Evolutionary conservation across 2,329 filamentous ascomycete species (phyloP).

Genomic region (Metarhizium rileyi): DNA sequence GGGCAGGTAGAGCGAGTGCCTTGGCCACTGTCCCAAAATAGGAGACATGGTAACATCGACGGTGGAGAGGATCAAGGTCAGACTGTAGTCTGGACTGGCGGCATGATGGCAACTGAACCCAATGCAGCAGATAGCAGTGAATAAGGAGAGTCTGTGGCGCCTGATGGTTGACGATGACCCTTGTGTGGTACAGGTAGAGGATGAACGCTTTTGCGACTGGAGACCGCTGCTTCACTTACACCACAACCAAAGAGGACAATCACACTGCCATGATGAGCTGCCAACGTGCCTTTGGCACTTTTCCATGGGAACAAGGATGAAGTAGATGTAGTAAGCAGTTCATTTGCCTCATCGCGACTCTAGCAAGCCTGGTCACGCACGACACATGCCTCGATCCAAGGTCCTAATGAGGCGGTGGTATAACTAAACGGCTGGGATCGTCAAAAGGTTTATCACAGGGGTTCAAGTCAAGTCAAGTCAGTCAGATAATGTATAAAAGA

Average conservation of each 20-base stretch:
- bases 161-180: slow-evolving; percentile 16
- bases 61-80: slow-evolving; percentile 22
- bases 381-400: slow-evolving; percentile 25
- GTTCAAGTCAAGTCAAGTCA: slow-evolving; percentile 21
- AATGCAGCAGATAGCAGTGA: slow-evolving; percentile 19
- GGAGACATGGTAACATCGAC: slow-evolving; percentile 11
- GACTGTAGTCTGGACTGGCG: slow-evolving; percentile 27
- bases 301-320: too few species aligned
- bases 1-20: slow-evolving; percentile 27
- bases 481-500: slow-evolving; percentile 24
- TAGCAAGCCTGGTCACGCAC: slow-evolving; percentile 22
- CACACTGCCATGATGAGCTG: slow-evolving; percentile 26
- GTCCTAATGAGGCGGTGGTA: slow-evolving; percentile 18
- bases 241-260: slow-evolving; percentile 13
- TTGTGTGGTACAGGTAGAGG: slow-evolving; percentile 14
- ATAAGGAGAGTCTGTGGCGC: slow-evolving; percentile 18
- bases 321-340: slow-evolving; percentile 24
- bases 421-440: slow-evolving; percentile 22
- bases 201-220: slow-evolving; percentile 25
- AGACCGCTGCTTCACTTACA: slow-evolving; percentile 19
- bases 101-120: slow-evolving; percentile 20
- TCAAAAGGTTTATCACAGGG: slow-evolving; percentile 16
- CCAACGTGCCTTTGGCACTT: slow-evolving; percentile 27
- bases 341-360: slow-evolving; percentile 17
- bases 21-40: slow-evolving; percentile 20